These are phyloP conservation scores for Aleurites moluccanus DNA, from an alignment of 441 rosid genomes.

Conservation along the genomic window DNA sequence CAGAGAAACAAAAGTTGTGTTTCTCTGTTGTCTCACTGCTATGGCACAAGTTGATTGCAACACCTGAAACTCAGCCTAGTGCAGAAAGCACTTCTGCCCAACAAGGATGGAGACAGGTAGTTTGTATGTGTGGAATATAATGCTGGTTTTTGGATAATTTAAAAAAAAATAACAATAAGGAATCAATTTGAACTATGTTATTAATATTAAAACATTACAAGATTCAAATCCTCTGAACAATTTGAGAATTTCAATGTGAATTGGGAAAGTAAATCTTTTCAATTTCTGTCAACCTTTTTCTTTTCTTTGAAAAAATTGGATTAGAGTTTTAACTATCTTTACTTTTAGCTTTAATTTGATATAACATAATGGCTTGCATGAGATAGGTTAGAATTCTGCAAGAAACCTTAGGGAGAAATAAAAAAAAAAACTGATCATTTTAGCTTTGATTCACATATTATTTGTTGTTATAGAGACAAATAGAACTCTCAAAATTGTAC, in stretches of 20 bases:
- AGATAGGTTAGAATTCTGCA: background rate
- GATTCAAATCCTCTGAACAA: background rate
- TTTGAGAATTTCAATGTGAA: background rate
- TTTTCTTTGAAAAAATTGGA: background rate
- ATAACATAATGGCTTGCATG: background rate
- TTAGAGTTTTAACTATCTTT: background rate
- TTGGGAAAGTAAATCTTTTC: background rate
- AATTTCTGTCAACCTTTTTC: background rate
- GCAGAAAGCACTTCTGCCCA: conserved; percentile 99
- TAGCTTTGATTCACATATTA: background rate
- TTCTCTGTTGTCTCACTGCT: conserved; percentile 94
- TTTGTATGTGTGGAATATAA: background rate
- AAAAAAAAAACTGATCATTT: background rate
- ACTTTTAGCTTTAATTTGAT: background rate
- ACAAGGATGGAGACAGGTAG: conserved; percentile 99
- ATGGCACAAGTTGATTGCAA: conserved; percentile 92
- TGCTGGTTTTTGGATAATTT: background rate
- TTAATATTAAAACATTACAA: background rate
- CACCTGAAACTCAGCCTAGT: conserved; percentile 89
- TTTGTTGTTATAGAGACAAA: background rate
- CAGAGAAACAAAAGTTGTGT: conserved; percentile 90
- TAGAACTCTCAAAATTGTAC: background rate
- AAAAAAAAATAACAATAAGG: background rate
- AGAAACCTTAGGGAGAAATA: background rate
- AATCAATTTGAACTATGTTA: background rate